phyloP scores from a whole-genome alignment of 768 basidiomycete genomes.

The Mycena alexandri region DNA sequence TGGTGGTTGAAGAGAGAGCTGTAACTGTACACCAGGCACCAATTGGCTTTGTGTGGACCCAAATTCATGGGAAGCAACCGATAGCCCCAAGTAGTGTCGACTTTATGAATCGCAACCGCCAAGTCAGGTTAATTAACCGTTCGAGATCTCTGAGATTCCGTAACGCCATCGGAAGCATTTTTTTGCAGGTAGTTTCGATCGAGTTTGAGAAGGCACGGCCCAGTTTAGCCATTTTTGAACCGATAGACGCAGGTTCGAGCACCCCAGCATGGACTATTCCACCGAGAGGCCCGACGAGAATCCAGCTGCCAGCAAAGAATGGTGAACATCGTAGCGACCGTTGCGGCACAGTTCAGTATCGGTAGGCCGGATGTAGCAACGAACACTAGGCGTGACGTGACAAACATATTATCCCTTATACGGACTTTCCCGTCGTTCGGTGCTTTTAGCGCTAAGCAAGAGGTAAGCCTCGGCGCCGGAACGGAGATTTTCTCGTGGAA shows the following conservation, averaged over 20 bases:
- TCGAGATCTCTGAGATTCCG: slow-evolving; percentile 22
- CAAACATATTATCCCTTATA: slow-evolving; percentile 32
- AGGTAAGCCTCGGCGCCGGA: not conserved
- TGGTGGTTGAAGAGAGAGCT: slow-evolving; percentile 13
- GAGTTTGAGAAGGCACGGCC: slow-evolving; percentile 3
- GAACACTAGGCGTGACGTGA: slow-evolving; percentile 21
- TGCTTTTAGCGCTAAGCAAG: not conserved
- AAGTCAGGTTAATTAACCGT: slow-evolving; percentile 27
- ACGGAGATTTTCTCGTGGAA: not conserved
- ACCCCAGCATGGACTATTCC: not conserved
- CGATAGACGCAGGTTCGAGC: slow-evolving; percentile 1
- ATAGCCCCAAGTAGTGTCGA: slow-evolving; percentile 34
- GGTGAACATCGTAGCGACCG: slow-evolving; percentile 26
- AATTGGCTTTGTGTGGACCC: slow-evolving; percentile 21
- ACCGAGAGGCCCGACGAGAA: slow-evolving; percentile 25
- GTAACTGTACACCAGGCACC: slow-evolving; percentile 22
- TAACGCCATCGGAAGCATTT: slow-evolving; percentile 30
- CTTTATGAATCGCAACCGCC: slow-evolving; percentile 36
- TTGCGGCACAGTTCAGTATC: slow-evolving; percentile 20
- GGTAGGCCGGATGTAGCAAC: slow-evolving; percentile 21
- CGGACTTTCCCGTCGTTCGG: slow-evolving; percentile 6
- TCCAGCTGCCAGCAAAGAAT: slow-evolving; percentile 17
- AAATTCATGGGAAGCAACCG: slow-evolving; percentile 33
- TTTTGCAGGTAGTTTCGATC: not conserved
- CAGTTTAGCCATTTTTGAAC: not conserved